Evolutionary conservation across 176 grass and related monocot genomes (phyloP).

Genomic region (Eleusine coracana): DNA sequence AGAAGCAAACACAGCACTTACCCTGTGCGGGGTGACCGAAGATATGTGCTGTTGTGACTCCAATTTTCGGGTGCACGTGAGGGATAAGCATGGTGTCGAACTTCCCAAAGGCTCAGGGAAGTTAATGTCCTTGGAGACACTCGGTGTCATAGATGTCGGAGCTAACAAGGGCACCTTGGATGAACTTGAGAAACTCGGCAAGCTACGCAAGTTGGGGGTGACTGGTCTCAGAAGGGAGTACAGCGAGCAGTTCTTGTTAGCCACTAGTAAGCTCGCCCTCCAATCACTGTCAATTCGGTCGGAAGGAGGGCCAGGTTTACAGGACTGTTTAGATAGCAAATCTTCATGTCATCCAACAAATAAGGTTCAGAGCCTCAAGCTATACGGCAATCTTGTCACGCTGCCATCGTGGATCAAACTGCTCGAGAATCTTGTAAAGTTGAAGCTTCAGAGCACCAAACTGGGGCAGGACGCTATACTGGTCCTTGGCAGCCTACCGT

Average conservation of each 20-base stretch:
- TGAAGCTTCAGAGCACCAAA: neutral
- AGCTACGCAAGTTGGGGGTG: conserved; percentile 6
- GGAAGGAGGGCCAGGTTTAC: neutral
- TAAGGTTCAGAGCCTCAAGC: neutral
- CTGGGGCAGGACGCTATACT: neutral
- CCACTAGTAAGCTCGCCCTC: neutral
- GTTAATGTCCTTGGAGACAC: neutral
- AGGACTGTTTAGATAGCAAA: neutral
- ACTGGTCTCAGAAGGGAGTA: neutral
- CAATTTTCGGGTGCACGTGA: too few species aligned
- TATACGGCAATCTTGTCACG: neutral
- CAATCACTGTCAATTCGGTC: neutral
- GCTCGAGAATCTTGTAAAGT: neutral
- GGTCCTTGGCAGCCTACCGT: neutral
- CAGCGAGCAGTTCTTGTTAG: neutral
- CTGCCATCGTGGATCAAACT: neutral
- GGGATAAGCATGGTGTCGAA: neutral
- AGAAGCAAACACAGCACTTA: neutral
- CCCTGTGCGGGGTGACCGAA: too few species aligned
- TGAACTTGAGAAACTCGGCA: neutral
- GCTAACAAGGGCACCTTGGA: neutral
- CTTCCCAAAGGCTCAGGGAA: neutral
- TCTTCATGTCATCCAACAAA: neutral
- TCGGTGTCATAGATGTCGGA: neutral
- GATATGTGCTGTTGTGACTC: too few species aligned